A percentile compares a stretch with the other conserved stretches of the same genome.
Evolutionary conservation across 1,284 basidiomycete genomes (phyloP).

Genomic region (Phellinidium pouzarii): DNA sequence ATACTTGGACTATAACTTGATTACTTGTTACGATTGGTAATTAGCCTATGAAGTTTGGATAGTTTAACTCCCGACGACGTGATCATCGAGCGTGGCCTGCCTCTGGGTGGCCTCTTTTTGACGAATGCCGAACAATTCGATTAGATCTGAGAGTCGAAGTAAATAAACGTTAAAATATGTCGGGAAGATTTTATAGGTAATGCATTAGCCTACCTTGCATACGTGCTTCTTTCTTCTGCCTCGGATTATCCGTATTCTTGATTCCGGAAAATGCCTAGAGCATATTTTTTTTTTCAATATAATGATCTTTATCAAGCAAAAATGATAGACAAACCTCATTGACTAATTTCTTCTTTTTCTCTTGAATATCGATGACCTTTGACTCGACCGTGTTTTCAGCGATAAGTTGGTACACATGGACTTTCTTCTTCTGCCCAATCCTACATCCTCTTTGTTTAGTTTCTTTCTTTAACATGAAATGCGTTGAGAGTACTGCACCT

Average conservation of each 20-base stretch:
- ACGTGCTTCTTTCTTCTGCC: slow-evolving; percentile 67
- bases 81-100: slow-evolving; percentile 6
- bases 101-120: slow-evolving; percentile 18
- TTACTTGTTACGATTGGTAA: background rate
- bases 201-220: slow-evolving; percentile 50
- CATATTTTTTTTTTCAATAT: slow-evolving; percentile 2
- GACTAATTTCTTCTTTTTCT: slow-evolving; percentile 67
- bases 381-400: slow-evolving; percentile 84
- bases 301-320: background rate
- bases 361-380: slow-evolving; percentile 82
- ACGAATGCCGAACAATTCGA: slow-evolving; percentile 52
- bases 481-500: slow-evolving; percentile 34
- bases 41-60: background rate
- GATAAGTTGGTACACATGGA: slow-evolving; percentile 84
- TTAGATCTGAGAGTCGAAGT: slow-evolving; percentile 33
- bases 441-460: slow-evolving; percentile 26
- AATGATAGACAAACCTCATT: slow-evolving; percentile 43
- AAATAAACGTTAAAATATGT: background rate
- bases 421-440: slow-evolving; percentile 75
- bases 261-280: slow-evolving; percentile 74
- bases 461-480: background rate
- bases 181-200: background rate
- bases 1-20: too few species aligned
- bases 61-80: background rate
- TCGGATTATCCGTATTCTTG: slow-evolving; percentile 59